Conservation (phyloP, 1,284 basidiomycete genomes). For the Cystobasidium sp. region DNA sequence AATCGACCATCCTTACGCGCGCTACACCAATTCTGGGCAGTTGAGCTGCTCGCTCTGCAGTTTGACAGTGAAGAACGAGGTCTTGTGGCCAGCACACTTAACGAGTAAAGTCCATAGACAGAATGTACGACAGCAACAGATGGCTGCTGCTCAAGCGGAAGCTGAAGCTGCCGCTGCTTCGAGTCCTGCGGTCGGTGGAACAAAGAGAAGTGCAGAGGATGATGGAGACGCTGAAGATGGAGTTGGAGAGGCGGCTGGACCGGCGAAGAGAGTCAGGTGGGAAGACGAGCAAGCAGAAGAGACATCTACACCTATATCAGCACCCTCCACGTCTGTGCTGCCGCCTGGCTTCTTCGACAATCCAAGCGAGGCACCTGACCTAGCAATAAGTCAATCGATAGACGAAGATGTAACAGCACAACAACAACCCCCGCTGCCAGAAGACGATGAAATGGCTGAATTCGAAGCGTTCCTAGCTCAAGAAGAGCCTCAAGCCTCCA, state of each 20-base stretch:
- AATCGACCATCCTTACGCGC: conserved; percentile 41
- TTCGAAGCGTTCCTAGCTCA: conserved; percentile 42
- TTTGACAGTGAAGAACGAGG: conserved; percentile 36
- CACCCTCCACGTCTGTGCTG: conserved; percentile 1
- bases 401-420: background rate
- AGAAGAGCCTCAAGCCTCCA: conserved; percentile 29
- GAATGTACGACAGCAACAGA: conserved; percentile 31
- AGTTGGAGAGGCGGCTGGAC: conserved; percentile 8
- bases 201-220: conserved; percentile 15
- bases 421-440: conserved; percentile 1
- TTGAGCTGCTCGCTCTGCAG: conserved; percentile 42
- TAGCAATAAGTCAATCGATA: conserved; percentile 5
- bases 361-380: conserved; percentile 16
- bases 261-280: conserved; percentile 19
- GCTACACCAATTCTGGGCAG: conserved; percentile 24
- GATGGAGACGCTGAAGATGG: conserved; percentile 4
- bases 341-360: conserved; percentile 45
- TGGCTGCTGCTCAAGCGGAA: conserved; percentile 5
- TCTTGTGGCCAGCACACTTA: conserved; percentile 43
- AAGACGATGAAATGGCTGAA: conserved; percentile 43
- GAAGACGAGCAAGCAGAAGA: conserved; percentile 20
- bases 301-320: background rate
- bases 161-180: conserved; percentile 7
- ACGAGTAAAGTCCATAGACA: conserved; percentile 43
- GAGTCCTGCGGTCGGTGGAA: conserved; percentile 14